These are phyloP conservation scores for Oenanthe sinensis DNA, from an alignment of 129 eudicot species.

Conservation along the genomic window DNA sequence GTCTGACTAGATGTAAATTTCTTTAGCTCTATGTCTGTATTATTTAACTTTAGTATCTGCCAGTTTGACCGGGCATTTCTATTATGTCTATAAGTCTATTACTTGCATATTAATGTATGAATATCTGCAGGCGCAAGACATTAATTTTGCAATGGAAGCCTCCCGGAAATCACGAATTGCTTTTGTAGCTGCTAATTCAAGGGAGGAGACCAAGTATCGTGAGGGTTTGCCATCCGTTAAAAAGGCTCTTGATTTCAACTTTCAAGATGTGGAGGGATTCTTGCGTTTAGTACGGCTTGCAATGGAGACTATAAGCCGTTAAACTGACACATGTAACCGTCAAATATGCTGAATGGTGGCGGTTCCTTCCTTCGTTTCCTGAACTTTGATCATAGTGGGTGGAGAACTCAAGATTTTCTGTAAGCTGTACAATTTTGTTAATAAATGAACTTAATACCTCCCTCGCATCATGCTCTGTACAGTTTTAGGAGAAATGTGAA, in stretches of 20 bases:
- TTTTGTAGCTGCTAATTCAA: constrained; percentile 54
- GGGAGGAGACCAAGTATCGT: constrained; percentile 32
- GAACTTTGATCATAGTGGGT: not conserved
- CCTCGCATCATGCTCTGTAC: constrained; percentile 21
- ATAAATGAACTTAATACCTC: constrained; percentile 11
- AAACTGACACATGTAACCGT: constrained; percentile 13
- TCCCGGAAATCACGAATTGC: constrained; percentile 66
- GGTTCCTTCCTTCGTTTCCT: not conserved
- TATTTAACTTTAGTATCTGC: not conserved
- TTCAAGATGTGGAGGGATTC: constrained; percentile 75
- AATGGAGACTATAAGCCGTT: constrained; percentile 60
- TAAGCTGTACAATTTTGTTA: not conserved
- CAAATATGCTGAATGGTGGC: constrained; percentile 2
- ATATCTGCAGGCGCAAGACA: constrained; percentile 62
- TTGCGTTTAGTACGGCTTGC: constrained; percentile 79
- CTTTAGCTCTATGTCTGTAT: not conserved
- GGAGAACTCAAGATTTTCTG: not conserved
- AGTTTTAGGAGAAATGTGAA: constrained; percentile 17
- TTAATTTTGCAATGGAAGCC: constrained; percentile 85
- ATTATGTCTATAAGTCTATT: not conserved
- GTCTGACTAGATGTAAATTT: not conserved
- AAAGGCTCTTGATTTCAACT: constrained; percentile 80
- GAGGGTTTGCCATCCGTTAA: constrained; percentile 53
- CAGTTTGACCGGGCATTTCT: not conserved
- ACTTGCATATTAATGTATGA: constrained; percentile 3